phyloP scores from a whole-genome alignment of 768 basidiomycete species.

The Vararia minispora region DNA sequence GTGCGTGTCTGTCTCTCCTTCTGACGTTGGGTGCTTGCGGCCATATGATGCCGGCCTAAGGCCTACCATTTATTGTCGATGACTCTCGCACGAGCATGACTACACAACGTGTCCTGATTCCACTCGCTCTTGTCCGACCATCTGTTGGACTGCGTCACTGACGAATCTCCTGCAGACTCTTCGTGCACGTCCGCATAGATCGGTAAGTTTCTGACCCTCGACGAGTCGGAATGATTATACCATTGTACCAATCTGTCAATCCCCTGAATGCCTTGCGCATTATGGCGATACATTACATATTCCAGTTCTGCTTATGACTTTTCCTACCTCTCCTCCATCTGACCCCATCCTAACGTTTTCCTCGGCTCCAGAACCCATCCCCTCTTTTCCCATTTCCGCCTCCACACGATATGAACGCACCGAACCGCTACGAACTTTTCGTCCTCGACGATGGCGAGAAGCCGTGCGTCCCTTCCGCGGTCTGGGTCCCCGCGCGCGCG shows the following conservation, averaged over 20 bases:
- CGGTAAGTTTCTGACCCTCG: conserved; percentile 3
- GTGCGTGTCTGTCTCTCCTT: conserved; percentile 14
- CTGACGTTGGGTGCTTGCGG: too few relatives aligned
- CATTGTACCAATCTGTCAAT: conserved; percentile 40
- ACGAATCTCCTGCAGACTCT: conserved; percentile 1
- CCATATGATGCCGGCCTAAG: conserved; percentile 40
- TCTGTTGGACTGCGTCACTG: background rate
- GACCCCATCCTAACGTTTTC: background rate
- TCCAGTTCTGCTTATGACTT: conserved; percentile 17
- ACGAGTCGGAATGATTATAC: conserved; percentile 23
- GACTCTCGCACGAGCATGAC: conserved; percentile 39
- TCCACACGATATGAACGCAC: conserved; percentile 95
- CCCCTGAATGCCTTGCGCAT: conserved; percentile 30
- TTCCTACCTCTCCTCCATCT: background rate
- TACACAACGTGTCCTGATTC: conserved; percentile 38
- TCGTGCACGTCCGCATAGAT: conserved; percentile 2
- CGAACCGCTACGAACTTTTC: conserved; percentile 84
- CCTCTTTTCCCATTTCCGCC: too few relatives aligned
- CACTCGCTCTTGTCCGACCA: conserved; percentile 1
- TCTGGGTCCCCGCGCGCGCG: background rate
- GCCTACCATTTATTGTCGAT: conserved; percentile 63
- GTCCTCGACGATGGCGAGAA: conserved; percentile 91
- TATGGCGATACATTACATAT: conserved; percentile 19
- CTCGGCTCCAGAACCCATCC: too few relatives aligned
- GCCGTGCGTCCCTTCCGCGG: conserved; percentile 77